A percentile compares a stretch with the other conserved stretches of the same genome.
These are phyloP conservation scores for Pseudocercospora crystallina DNA, from an alignment of 2,329 filamentous ascomycete species.

Conservation along the genomic window DNA sequence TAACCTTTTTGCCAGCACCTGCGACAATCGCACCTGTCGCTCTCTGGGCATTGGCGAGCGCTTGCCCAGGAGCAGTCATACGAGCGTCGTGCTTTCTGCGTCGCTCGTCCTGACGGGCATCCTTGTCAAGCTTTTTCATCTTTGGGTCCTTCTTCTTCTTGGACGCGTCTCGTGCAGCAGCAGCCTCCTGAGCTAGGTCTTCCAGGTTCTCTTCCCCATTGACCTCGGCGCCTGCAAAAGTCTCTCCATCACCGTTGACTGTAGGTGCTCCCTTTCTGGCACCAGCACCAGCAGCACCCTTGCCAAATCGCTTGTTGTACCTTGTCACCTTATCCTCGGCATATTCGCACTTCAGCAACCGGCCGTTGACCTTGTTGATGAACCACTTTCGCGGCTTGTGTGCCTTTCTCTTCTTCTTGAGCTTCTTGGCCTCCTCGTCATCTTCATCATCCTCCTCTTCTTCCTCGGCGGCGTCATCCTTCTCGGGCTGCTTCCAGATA, in stretches of 20 bases:
- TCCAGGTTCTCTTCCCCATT: slow-evolving; percentile 19
- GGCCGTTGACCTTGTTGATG: slow-evolving; percentile 79
- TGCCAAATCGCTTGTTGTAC: slow-evolving; percentile 93
- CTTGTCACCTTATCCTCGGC: slow-evolving; percentile 85
- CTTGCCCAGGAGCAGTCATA: slow-evolving; percentile 45
- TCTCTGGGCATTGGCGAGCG: slow-evolving; percentile 53
- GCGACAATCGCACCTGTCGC: slow-evolving; percentile 79
- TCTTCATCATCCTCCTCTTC: slow-evolving; percentile 39
- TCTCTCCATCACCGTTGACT: slow-evolving; percentile 51
- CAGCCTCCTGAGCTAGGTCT: slow-evolving; percentile 17
- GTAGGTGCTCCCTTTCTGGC: slow-evolving; percentile 8
- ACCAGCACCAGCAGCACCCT: slow-evolving; percentile 44
- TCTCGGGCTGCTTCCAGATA: slow-evolving; percentile 63
- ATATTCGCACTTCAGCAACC: slow-evolving; percentile 83
- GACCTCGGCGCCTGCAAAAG: slow-evolving; percentile 13
- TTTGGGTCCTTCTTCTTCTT: slow-evolving; percentile 26
- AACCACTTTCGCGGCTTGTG: slow-evolving; percentile 65
- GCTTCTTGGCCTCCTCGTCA: slow-evolving; percentile 37
- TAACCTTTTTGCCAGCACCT: slow-evolving; percentile 75
- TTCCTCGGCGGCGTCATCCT: slow-evolving; percentile 51
- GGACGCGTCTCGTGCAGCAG: slow-evolving; percentile 21
- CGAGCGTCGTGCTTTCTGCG: slow-evolving; percentile 45
- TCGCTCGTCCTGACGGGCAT: slow-evolving; percentile 32
- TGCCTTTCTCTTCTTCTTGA: slow-evolving; percentile 42
- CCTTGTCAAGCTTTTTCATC: slow-evolving; percentile 35